Evolutionary conservation across 2,329 filamentous ascomycete genomes (phyloP).

Genomic region (Talaromyces sp.): DNA sequence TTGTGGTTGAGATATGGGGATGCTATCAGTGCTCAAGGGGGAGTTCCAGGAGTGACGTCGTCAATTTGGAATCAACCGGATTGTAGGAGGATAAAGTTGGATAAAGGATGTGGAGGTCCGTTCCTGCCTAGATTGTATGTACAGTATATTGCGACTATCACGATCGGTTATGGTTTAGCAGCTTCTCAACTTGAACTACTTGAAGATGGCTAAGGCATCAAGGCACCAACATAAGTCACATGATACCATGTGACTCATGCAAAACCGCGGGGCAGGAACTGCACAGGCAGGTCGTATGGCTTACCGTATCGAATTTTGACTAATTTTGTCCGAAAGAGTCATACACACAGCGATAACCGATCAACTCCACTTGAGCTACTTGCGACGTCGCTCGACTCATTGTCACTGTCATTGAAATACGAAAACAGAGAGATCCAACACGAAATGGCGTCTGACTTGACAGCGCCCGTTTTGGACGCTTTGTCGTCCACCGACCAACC

Average conservation of each 20-base stretch:
- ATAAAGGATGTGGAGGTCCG: too few relatives aligned
- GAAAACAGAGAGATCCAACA: neutral
- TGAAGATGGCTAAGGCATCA: neutral
- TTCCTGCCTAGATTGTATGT: too few relatives aligned
- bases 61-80: neutral
- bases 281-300: conserved; percentile 1
- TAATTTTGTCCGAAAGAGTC: conserved; percentile 19
- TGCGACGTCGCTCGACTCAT: neutral
- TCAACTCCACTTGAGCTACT: neutral
- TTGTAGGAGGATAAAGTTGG: neutral
- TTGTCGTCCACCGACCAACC: conserved; percentile 60
- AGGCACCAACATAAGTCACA: neutral
- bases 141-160: conserved; percentile 1
- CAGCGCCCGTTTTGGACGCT: conserved; percentile 62
- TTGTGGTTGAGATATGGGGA: neutral
- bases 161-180: neutral
- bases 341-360: conserved; percentile 17
- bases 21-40: neutral
- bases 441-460: conserved; percentile 55
- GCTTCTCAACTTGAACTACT: too few relatives aligned
- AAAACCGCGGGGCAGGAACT: conserved; percentile 13
- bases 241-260: conserved; percentile 13
- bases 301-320: conserved; percentile 22
- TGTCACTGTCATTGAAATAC: neutral
- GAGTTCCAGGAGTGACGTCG: neutral